phyloP scores from a whole-genome alignment of 2,329 filamentous ascomycete species.

The Fusarium brachygibbosum region DNA sequence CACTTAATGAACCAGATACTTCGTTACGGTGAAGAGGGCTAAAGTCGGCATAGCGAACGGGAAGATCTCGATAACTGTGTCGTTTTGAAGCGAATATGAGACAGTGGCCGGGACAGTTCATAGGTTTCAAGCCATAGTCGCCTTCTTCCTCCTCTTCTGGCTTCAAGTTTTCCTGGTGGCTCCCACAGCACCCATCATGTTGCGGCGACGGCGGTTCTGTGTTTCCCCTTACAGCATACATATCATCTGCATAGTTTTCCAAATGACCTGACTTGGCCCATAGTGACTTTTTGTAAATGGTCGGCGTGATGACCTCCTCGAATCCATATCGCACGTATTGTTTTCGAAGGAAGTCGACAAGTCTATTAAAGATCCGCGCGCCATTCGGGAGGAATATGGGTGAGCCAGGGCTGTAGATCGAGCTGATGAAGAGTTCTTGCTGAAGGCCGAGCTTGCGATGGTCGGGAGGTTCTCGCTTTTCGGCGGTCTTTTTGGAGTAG shows the following conservation, averaged over 20 bases:
- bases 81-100: constrained; percentile 81
- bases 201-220: constrained; percentile 45
- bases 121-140: constrained; percentile 88
- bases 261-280: constrained; percentile 90
- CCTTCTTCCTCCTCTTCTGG: constrained; percentile 70
- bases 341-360: constrained; percentile 83
- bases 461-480: constrained; percentile 60
- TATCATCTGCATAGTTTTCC: constrained; percentile 91
- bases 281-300: constrained; percentile 88
- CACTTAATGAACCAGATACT: constrained; percentile 82
- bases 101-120: constrained; percentile 94
- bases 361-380: constrained; percentile 84
- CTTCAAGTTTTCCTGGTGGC: constrained; percentile 43
- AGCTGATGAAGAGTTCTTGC: constrained; percentile 84
- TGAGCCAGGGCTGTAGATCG: constrained; percentile 84
- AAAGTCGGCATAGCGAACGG: constrained; percentile 88
- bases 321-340: constrained; percentile 90
- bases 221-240: constrained; percentile 82
- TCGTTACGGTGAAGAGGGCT: constrained; percentile 90
- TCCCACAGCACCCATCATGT: constrained; percentile 51
- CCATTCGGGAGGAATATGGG: constrained; percentile 88
- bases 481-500: constrained; percentile 51
- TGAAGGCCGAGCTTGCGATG: constrained; percentile 72
- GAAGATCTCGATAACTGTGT: constrained; percentile 83
- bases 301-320: constrained; percentile 89